A percentile compares a stretch with the other conserved stretches of the same genome.
These are phyloP conservation scores for Crassisporium funariophilum DNA, from an alignment of 768 basidiomycete genomes.

Conservation along the genomic window DNA sequence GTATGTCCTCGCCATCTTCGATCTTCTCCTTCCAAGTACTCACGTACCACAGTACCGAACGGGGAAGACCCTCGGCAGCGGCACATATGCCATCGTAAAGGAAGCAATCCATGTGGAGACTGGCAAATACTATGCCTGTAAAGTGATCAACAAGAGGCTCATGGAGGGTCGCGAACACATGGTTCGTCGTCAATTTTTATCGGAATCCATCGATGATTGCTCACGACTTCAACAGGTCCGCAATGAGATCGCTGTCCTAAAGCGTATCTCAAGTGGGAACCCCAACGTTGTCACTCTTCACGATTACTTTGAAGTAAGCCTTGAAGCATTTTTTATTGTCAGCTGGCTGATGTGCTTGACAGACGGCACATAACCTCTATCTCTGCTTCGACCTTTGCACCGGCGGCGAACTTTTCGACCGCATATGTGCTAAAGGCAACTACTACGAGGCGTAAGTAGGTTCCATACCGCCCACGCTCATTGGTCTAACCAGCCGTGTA, in stretches of 20 bases:
- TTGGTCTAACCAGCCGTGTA: background rate
- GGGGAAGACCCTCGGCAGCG: slow-evolving; percentile 85
- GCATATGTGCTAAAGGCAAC: slow-evolving; percentile 96
- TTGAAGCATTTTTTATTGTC: background rate
- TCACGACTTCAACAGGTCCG: slow-evolving; percentile 63
- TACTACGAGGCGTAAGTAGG: slow-evolving; percentile 85
- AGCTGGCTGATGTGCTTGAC: slow-evolving; percentile 1
- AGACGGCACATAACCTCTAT: slow-evolving; percentile 93
- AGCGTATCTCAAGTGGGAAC: slow-evolving; percentile 89
- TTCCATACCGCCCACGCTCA: slow-evolving; percentile 5
- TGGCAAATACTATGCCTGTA: slow-evolving; percentile 93
- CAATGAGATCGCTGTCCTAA: slow-evolving; percentile 95
- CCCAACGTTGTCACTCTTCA: slow-evolving; percentile 90
- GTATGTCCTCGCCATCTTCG: slow-evolving; percentile 25
- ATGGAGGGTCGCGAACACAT: slow-evolving; percentile 99
- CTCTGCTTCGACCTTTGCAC: slow-evolving; percentile 96
- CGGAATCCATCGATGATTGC: slow-evolving; percentile 6
- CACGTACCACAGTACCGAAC: slow-evolving; percentile 68
- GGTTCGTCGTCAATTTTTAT: slow-evolving; percentile 50
- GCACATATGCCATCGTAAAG: slow-evolving; percentile 94
- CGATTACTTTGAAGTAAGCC: slow-evolving; percentile 90
- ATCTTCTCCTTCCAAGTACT: slow-evolving; percentile 5
- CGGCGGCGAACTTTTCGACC: slow-evolving; percentile 97
- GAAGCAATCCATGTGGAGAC: slow-evolving; percentile 95
- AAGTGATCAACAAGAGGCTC: slow-evolving; percentile 99